Base-by-base conservation (phyloP, 352 stramenopile genomes). In the Pythium angustatum region DNA sequence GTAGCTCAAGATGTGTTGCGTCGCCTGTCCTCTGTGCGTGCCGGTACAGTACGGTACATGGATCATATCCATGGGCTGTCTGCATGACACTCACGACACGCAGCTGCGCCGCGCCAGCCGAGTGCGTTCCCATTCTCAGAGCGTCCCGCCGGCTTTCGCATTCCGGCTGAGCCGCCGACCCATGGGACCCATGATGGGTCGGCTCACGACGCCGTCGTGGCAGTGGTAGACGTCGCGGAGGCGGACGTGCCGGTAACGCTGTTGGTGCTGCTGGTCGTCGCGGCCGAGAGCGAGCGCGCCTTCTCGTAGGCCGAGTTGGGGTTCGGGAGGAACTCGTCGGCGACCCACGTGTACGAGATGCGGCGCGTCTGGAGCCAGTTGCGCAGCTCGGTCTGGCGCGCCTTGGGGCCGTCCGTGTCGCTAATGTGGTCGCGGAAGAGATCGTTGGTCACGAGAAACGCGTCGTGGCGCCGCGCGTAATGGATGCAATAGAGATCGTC, bases 401-500 rank as follows among this genome's bases (percentile, higher is more conserved):
- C 71, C 28, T 78, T 76, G 12, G 77, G 77, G 5, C 76, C 77
- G 12, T 72, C 75, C 68, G 85, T 90, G 40, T 84, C 88, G 50
- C 85, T 77, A 17, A 91, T 75, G 55, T 96, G 87, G 68, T 96
- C 87, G 38, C 88, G 81, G 64, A 91, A 96, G 22, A 94, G 71
- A 49, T 96, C 88, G 58, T 96, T 96, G n/a, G 85, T 96, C 34
- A 96, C 83, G 21, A 96, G 73, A 47, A 81, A 90, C 53, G 83
- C 85, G 47, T 88, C 68, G 45, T 96, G 76, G 31, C 79, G 70
- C 12, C 79, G 79, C 34, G 86, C 85, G 62, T 96, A 96, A 51
- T 91, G 83, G 68, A 96, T 96, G 77, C 87, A 94, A 72, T 96
- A 96, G 41, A 85, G 87, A 63, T 96, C 88, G 66, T 96, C 88